Percentiles rank a stretch among this genome's conserved stretches.
phyloP scores from a whole-genome alignment of 208 protist genomes.

The Trypanosoma vivax region DNA sequence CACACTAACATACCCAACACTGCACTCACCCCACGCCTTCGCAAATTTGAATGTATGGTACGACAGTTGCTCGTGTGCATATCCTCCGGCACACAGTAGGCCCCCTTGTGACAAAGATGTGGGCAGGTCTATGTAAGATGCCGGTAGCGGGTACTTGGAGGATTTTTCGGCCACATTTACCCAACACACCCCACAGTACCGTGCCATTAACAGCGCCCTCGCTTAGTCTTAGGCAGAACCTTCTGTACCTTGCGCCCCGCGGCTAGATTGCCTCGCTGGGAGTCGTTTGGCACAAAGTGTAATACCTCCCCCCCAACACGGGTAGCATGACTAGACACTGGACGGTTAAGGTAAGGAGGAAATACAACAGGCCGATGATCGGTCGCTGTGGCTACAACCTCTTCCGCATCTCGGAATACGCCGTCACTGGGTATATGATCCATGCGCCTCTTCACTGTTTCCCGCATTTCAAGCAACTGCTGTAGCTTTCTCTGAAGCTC shows the following conservation, averaged over 20 bases:
- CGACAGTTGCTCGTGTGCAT: too few species aligned
- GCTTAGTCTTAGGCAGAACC: too few species aligned
- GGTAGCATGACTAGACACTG: constrained; percentile 1
- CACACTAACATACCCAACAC: too few species aligned
- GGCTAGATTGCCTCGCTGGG: not conserved
- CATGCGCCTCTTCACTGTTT: constrained; percentile 60
- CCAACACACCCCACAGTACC: too few species aligned
- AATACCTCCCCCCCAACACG: constrained; percentile 13
- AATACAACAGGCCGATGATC: not conserved
- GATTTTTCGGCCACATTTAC: too few species aligned
- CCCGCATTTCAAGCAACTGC: constrained; percentile 69
- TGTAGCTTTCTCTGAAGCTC: constrained; percentile 77
- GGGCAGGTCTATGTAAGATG: too few species aligned
- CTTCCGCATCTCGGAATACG: not conserved
- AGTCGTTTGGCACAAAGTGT: constrained; percentile 4
- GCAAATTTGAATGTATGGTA: too few species aligned
- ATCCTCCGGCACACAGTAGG: too few species aligned
- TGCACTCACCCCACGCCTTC: too few species aligned
- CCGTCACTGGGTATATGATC: constrained; percentile 5
- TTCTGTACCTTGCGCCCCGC: constrained; percentile 1
- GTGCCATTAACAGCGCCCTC: too few species aligned
- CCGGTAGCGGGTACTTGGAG: too few species aligned
- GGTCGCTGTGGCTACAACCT: not conserved
- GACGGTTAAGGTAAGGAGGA: constrained; percentile 1
- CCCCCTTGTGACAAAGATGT: too few species aligned